phyloP scores from a whole-genome alignment of 768 basidiomycete genomes.

The Leccinum imitatum region DNA sequence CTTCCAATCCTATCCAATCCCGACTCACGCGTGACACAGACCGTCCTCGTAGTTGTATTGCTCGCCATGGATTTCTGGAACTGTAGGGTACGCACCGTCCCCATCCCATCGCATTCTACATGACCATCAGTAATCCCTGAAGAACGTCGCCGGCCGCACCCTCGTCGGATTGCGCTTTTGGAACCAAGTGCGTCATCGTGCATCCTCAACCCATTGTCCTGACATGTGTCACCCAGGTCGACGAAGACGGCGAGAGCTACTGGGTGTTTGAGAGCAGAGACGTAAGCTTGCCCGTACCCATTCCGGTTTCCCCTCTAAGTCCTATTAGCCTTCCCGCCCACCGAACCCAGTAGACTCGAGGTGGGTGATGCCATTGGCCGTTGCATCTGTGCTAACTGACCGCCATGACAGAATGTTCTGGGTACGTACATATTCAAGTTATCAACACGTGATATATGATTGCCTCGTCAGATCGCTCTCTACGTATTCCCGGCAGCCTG shows the following conservation, averaged over 20 bases:
- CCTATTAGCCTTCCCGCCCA: slow-evolving; percentile 73
- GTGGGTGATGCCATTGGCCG: slow-evolving; percentile 42
- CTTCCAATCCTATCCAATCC: background rate
- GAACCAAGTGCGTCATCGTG: slow-evolving; percentile 68
- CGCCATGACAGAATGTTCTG: slow-evolving; percentile 77
- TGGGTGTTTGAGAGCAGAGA: slow-evolving; percentile 99
- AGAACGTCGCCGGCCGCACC: slow-evolving; percentile 94
- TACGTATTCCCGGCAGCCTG: slow-evolving; percentile 90
- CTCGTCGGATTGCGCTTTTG: slow-evolving; percentile 95
- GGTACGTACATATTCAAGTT: slow-evolving; percentile 46
- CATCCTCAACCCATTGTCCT: background rate
- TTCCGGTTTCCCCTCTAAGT: slow-evolving; percentile 11
- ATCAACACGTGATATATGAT: slow-evolving; percentile 11
- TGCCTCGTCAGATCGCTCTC: slow-evolving; percentile 64
- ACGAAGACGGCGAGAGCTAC: slow-evolving; percentile 92
- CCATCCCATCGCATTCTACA: background rate
- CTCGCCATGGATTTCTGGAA: slow-evolving; percentile 99
- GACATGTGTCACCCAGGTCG: slow-evolving; percentile 54
- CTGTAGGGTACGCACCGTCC: slow-evolving; percentile 60
- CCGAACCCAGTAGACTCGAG: slow-evolving; percentile 86
- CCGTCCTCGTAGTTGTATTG: slow-evolving; percentile 89
- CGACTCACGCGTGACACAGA: slow-evolving; percentile 40
- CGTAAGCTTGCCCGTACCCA: slow-evolving; percentile 46
- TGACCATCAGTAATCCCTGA: slow-evolving; percentile 7
- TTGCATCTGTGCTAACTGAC: slow-evolving; percentile 4